Base-by-base conservation (phyloP, 2,329 filamentous ascomycete species). In the Sporothrix globosa region DNA sequence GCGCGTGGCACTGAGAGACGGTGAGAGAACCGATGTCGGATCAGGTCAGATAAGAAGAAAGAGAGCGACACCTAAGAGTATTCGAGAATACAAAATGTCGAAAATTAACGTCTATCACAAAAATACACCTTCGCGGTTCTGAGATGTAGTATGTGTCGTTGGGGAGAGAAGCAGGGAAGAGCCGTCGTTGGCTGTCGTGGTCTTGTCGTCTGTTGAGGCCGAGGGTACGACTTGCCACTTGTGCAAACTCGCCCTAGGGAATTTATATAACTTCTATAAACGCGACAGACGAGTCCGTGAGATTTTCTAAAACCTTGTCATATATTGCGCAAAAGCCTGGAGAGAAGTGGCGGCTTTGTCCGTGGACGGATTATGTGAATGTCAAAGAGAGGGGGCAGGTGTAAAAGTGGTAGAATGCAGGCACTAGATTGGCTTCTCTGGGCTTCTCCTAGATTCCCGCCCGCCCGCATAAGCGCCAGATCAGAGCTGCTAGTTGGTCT, bases 401-500 rank as follows among this genome's bases (percentile, higher is more conserved):
- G 34, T 41, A n/a, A 9, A 60, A 48, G 41, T 13, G 19, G 67
- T 27, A 39, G n/a, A 48, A 34, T 56, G 27, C 19, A 58, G 27
- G 41, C 11, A 58, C 54, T 58, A 68, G 53, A 30, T 60, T 27
- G 54, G 53, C 27, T 69, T 69, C 67, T 39, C 27, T 39, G 46
- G 14, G n/a, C 54, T 69, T 69, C 56, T 30, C n/a, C 68, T 53
- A 17, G 56, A 39, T 69, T 63, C 68, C 56, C 54, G 56, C 19
- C 14, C 39, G 44, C 54, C 56, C 63, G 56, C 68, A 69, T 69
- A 69, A 69, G 56, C 67, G 67, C 30, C 67, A 39, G 54, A 21
- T 48, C 44, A 24, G n/a, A 53, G 7, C 5, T 39, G 63, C 14
- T 17, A 52, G n/a, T 34, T 5, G 30, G 30, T 34, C 34, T 34